Evolutionary conservation across 2,329 filamentous ascomycete species (phyloP).

Genomic region (Talaromyces islandicus): DNA sequence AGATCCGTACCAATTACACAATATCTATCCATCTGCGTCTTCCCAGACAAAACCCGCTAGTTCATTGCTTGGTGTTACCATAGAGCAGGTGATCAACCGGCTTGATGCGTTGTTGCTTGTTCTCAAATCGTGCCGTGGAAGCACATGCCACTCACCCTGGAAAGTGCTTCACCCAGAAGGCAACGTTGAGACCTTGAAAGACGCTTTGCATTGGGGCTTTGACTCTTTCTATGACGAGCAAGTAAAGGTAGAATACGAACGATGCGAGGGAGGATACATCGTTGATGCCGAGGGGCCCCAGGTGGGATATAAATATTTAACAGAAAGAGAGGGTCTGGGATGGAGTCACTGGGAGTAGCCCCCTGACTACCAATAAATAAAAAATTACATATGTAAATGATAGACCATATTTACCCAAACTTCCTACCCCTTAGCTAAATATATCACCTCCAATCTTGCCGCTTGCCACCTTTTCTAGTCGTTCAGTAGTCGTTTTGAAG

Average conservation of each 20-base stretch:
- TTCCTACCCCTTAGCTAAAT: background rate
- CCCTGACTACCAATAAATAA: too few relatives aligned
- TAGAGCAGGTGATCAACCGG: constrained; percentile 18
- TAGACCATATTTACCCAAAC: background rate
- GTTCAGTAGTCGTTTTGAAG: constrained; percentile 25
- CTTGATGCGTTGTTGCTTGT: constrained; percentile 33
- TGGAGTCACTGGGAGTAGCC: background rate
- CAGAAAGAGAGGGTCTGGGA: background rate
- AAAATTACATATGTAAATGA: too few relatives aligned
- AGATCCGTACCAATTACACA: constrained; percentile 32
- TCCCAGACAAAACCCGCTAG: background rate
- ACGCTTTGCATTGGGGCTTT: constrained; percentile 24
- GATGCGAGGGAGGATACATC: constrained; percentile 32
- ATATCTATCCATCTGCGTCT: constrained; percentile 19
- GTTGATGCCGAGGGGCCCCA: constrained; percentile 31
- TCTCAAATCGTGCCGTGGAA: constrained; percentile 33
- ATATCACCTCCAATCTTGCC: constrained; percentile 10
- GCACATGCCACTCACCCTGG: constrained; percentile 33
- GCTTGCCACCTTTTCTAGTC: constrained; percentile 12
- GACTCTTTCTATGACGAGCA: constrained; percentile 30
- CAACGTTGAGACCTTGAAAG: constrained; percentile 22
- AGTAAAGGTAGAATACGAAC: constrained; percentile 26
- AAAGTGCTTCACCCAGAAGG: constrained; percentile 27
- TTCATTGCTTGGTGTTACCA: constrained; percentile 16
- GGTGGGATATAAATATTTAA: constrained; percentile 3